A percentile compares a stretch with the other conserved stretches of the same genome.
These are phyloP conservation scores for Ascocoryne sarcoides DNA, from an alignment of 2,329 filamentous ascomycete species.

Conservation along the genomic window DNA sequence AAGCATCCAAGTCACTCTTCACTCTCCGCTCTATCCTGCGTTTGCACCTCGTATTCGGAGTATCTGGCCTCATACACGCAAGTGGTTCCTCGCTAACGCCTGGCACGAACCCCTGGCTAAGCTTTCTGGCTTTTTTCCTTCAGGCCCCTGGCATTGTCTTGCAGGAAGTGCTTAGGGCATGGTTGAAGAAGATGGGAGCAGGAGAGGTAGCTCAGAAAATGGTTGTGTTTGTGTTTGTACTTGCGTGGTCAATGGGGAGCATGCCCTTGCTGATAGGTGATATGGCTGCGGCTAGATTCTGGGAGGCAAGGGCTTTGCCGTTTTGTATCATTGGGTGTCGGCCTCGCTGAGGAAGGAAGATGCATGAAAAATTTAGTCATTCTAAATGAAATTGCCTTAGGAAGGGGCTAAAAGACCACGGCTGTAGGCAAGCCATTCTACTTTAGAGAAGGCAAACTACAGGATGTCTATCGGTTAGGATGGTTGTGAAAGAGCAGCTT, in stretches of 20 bases:
- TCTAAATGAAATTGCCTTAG: too few species aligned
- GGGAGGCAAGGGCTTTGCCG: constrained; percentile 2
- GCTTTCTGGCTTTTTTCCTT: constrained; percentile 1
- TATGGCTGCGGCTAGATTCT: constrained; percentile 1
- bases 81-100: constrained; percentile 1
- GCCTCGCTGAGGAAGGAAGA: too few species aligned
- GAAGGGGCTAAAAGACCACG: too few species aligned
- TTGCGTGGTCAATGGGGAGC: constrained; percentile 2
- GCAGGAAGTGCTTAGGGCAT: neutral
- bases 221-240: neutral
- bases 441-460: too few species aligned
- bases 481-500: too few species aligned
- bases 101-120: neutral
- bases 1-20: neutral
- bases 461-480: too few species aligned
- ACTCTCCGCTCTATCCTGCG: neutral
- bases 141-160: constrained; percentile 2
- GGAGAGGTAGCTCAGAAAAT: neutral
- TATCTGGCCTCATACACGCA: constrained; percentile 5
- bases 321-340: constrained; percentile 1
- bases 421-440: too few species aligned
- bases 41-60: constrained; percentile 1
- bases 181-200: neutral
- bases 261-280: constrained; percentile 5
- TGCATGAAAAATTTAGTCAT: too few species aligned